Evolutionary conservation across 495 filamentous ascomycete genomes (phyloP).

Genomic region (Penicillium riverlandense): DNA sequence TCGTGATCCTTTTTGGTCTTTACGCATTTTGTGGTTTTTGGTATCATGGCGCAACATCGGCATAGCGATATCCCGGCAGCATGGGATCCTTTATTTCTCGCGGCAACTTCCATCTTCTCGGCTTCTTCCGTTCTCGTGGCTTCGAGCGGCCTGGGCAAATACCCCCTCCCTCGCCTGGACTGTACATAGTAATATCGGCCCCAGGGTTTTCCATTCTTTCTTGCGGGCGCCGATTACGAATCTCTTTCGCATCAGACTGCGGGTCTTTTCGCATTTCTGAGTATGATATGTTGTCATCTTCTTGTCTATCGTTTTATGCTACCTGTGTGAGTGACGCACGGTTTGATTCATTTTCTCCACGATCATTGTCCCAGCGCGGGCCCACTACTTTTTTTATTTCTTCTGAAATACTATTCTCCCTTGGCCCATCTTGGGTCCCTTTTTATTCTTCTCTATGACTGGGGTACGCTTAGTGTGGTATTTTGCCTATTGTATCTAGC

Average conservation of each 20-base stretch:
- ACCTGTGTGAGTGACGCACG: slow-evolving; percentile 22
- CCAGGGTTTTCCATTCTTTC: slow-evolving; percentile 9
- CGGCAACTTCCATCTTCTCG: slow-evolving; percentile 1
- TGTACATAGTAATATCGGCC: slow-evolving; percentile 19
- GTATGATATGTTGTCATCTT: slow-evolving; percentile 28
- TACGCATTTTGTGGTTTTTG: slow-evolving; percentile 13
- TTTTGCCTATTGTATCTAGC: neutral
- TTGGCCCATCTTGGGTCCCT: neutral
- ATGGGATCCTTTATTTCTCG: slow-evolving; percentile 8
- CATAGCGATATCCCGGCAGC: slow-evolving; percentile 24
- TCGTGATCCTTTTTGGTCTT: slow-evolving; percentile 8
- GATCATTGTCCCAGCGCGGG: slow-evolving; percentile 16
- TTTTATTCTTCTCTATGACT: neutral
- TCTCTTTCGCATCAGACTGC: slow-evolving; percentile 28
- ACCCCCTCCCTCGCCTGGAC: slow-evolving; percentile 3
- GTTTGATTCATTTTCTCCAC: slow-evolving; percentile 25
- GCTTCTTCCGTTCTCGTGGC: slow-evolving; percentile 17
- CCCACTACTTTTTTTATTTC: slow-evolving; percentile 2
- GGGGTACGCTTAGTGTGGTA: neutral
- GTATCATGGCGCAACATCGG: slow-evolving; percentile 23
- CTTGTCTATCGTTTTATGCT: slow-evolving; percentile 32
- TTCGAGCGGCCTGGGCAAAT: slow-evolving; percentile 8
- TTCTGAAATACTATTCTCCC: neutral
- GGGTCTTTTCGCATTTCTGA: slow-evolving; percentile 23
- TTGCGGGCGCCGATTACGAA: slow-evolving; percentile 32